Evolutionary conservation across 2,329 filamentous ascomycete species (phyloP).

Genomic region (Pyricularia sp.): DNA sequence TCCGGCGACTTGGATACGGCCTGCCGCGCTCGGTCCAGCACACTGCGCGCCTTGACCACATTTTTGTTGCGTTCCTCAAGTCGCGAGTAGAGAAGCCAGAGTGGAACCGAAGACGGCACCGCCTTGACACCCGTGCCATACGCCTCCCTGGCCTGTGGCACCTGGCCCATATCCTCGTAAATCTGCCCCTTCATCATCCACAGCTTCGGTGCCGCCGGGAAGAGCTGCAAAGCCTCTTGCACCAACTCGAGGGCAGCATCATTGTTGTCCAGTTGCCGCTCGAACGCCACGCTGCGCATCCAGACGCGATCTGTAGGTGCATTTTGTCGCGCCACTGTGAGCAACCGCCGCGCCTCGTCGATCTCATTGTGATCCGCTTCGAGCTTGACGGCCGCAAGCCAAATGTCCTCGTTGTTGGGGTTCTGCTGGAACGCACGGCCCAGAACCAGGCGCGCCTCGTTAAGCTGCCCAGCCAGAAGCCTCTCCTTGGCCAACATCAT

Average conservation of each 20-base stretch:
- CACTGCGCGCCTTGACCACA: constrained; percentile 83
- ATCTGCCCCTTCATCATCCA: constrained; percentile 99
- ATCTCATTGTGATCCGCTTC: constrained; percentile 83
- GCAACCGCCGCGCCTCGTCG: constrained; percentile 71
- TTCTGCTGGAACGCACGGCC: constrained; percentile 90
- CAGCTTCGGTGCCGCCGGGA: constrained; percentile 77
- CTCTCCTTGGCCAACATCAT: constrained; percentile 94
- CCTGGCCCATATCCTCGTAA: constrained; percentile 74
- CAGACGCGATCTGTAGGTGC: constrained; percentile 93
- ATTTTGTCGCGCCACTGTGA: constrained; percentile 75
- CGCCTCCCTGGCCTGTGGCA: constrained; percentile 79
- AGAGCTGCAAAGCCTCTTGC: constrained; percentile 76
- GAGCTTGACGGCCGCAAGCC: constrained; percentile 91
- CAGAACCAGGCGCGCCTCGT: constrained; percentile 77
- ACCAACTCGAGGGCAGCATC: constrained; percentile 81
- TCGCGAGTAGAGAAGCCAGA: constrained; percentile 84
- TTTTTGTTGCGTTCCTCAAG: constrained; percentile 80
- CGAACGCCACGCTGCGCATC: constrained; percentile 93
- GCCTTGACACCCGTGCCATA: constrained; percentile 83
- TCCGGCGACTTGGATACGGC: constrained; percentile 77
- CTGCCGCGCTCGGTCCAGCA: constrained; percentile 83
- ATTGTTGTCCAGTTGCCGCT: constrained; percentile 70
- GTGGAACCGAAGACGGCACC: constrained; percentile 70
- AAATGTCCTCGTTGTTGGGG: constrained; percentile 95
- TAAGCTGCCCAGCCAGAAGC: constrained; percentile 79